A percentile compares a stretch with the other conserved stretches of the same genome.
Conservation (phyloP, 306 rosid genomes). For the Sophora flavescens region DNA sequence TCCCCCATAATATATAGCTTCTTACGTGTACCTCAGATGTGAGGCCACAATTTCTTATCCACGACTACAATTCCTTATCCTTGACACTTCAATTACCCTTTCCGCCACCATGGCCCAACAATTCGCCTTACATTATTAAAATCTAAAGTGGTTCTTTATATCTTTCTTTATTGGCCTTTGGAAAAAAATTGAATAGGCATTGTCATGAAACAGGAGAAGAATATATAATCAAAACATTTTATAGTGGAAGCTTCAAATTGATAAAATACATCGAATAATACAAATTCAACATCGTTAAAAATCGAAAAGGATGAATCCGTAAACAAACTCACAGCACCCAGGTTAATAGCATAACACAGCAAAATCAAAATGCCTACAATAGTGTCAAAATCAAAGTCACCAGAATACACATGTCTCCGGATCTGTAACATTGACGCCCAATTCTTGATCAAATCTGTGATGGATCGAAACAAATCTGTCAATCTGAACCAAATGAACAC, state of each 20-base stretch:
- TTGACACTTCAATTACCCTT: not conserved
- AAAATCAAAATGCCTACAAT: no score
- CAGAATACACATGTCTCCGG: no score
- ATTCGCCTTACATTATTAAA: slow-evolving; percentile 30
- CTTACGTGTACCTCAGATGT: not conserved
- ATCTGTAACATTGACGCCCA: no score
- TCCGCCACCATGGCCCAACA: slow-evolving; percentile 36
- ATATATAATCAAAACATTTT: slow-evolving; percentile 49
- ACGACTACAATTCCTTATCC: slow-evolving; percentile 44
- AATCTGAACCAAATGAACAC: no score
- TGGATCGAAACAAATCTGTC: no score
- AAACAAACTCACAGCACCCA: no score
- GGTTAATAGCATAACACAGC: no score
- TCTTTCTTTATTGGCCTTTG: slow-evolving; percentile 30
- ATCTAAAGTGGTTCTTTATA: slow-evolving; percentile 43
- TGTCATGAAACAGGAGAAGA: slow-evolving; percentile 53
- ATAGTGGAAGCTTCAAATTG: slow-evolving; percentile 56
- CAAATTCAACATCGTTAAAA: no score
- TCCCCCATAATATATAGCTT: not conserved
- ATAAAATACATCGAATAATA: no score
- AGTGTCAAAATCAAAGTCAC: no score
- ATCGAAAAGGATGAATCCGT: no score
- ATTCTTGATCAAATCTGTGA: no score
- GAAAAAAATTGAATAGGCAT: slow-evolving; percentile 40
- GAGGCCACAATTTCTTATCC: slow-evolving; percentile 39